phyloP scores from a whole-genome alignment of 2,329 filamentous ascomycete genomes.

The Shiraia sp. region DNA sequence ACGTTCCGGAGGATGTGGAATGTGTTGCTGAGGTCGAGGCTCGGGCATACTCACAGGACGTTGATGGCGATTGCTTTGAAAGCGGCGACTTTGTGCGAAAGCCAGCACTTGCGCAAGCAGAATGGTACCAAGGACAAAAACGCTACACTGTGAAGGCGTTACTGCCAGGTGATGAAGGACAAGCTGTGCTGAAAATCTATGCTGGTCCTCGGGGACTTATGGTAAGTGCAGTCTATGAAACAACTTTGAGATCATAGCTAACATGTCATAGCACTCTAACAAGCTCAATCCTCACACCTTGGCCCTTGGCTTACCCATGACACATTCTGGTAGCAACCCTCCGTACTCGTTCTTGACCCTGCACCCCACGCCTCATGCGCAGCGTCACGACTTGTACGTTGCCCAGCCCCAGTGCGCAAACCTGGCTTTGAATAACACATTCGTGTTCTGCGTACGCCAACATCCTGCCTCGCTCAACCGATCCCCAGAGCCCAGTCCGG shows the following conservation, averaged over 20 bases:
- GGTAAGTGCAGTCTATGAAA: constrained; percentile 47
- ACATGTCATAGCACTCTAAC: constrained; percentile 70
- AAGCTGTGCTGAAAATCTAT: constrained; percentile 86
- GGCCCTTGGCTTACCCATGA: constrained; percentile 84
- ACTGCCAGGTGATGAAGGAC: constrained; percentile 87
- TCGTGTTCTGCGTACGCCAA: constrained; percentile 94
- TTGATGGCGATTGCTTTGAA: constrained; percentile 91
- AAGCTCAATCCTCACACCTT: constrained; percentile 94
- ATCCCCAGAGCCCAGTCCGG: constrained; percentile 39
- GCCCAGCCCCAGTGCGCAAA: constrained; percentile 91
- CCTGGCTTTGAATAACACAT: constrained; percentile 93
- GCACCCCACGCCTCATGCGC: constrained; percentile 96
- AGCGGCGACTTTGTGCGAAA: constrained; percentile 86
- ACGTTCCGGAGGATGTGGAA: constrained; percentile 87
- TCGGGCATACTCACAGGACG: constrained; percentile 75
- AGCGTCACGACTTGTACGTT: constrained; percentile 94
- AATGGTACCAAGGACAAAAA: constrained; percentile 87
- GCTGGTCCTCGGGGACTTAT: constrained; percentile 93
- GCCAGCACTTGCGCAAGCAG: constrained; percentile 83
- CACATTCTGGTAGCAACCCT: constrained; percentile 90
- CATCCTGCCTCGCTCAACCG: constrained; percentile 69
- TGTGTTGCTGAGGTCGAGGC: constrained; percentile 91
- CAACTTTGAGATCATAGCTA: constrained; percentile 9
- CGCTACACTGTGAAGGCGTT: constrained; percentile 92
- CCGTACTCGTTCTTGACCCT: constrained; percentile 90